Evolutionary conservation across 2,329 filamentous ascomycete genomes (phyloP).

Genomic region (Fusarium solani-melongenae): DNA sequence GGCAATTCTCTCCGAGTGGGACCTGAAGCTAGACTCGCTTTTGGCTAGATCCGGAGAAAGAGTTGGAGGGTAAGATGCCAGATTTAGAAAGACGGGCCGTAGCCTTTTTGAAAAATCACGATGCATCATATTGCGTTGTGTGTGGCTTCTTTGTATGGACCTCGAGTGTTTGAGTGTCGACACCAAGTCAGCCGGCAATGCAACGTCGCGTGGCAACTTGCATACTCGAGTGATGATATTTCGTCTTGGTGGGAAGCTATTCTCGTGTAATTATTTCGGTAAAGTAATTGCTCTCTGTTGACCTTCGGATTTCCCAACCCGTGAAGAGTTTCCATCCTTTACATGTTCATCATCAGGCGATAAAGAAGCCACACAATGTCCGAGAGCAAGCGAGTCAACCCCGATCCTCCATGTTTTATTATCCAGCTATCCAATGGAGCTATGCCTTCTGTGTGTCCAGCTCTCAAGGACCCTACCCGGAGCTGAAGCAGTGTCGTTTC

Average conservation of each 20-base stretch:
- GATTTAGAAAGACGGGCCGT: constrained; percentile 17
- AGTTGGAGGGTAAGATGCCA: not conserved
- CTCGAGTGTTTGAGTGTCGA: not conserved
- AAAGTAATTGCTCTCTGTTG: not conserved
- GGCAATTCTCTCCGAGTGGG: constrained; percentile 36
- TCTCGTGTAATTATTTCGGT: not conserved
- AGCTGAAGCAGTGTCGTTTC: not conserved
- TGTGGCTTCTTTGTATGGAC: not conserved
- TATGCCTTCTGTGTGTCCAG: not conserved
- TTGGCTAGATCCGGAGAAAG: constrained; percentile 30
- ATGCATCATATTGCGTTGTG: not conserved
- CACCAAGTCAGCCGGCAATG: not conserved
- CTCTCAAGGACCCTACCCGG: not conserved
- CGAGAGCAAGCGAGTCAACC: not conserved
- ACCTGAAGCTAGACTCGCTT: not conserved
- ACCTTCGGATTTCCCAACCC: not conserved
- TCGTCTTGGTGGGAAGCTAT: not conserved
- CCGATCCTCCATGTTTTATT: not conserved
- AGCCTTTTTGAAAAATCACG: constrained; percentile 15
- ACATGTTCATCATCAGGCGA: not conserved
- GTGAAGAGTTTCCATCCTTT: not conserved
- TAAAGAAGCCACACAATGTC: not conserved
- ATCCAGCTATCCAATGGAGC: not conserved
- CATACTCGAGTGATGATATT: not conserved
- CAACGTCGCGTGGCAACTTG: not conserved